Base-by-base conservation (phyloP, 768 basidiomycete species). In the Serendipita sp. region DNA sequence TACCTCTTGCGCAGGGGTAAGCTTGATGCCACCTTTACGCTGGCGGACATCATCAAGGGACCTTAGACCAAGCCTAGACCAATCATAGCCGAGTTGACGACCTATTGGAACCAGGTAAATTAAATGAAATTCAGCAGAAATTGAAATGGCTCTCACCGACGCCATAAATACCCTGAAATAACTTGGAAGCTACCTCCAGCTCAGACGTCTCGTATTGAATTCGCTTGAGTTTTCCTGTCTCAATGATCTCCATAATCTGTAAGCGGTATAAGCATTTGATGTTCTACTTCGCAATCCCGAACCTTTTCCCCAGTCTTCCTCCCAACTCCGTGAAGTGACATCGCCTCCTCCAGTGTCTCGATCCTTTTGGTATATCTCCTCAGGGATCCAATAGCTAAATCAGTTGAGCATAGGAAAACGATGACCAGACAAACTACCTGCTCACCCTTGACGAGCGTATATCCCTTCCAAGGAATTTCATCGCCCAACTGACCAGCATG, bases 111-210 rank as follows among this genome's bases (percentile, higher is more conserved):
- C 23, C 23, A 23, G 23, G 23, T 23, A 1, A 1, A 23, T 23
- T 23, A 23, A 23, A 23, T 23, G 23, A 23, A 23, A 23, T 23
- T 0, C 23, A 23, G 23, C 23, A 23, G 23, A 23, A 23, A 23
- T 23, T 1, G 13, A 18, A 65, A 64, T 36, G 44, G 15, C 36
- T 52, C 85, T 66, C 66, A 83, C 91, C 92, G 65, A 93, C 89
- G 36, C 89, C 91, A 69, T 94, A 94, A 47, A 96, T 86, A 5
- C 88, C 87, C 64, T 81, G 80, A 70, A 95, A 93, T 8, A 83
- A 52, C 28, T 77, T 74, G 2, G 79, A 78, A 0, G 79, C 79
- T 44, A 75, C 71, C 1, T 88, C 78, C 62, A 88, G 87, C 41
- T 81, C 83, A 0, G 85, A 86, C 28, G 75, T 78, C 71, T 88